Evolutionary conservation across 1,284 basidiomycete species (phyloP).

Genomic region (Anthracocystis walkeri): DNA sequence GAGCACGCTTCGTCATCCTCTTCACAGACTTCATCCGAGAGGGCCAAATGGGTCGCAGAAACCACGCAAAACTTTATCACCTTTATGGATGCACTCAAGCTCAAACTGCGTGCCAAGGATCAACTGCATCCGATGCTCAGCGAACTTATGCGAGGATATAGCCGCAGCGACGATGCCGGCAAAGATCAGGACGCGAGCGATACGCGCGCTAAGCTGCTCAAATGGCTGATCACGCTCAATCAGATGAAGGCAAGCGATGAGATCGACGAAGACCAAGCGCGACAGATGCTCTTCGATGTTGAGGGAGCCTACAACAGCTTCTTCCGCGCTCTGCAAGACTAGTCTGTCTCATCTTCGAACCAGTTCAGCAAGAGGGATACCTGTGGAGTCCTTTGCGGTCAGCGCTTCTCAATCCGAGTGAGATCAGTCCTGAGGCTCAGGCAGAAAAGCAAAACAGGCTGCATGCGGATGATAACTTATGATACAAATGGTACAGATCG

Average conservation of each 20-base stretch:
- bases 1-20: conserved; percentile 79
- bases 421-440: not conserved
- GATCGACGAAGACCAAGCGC: conserved; percentile 91
- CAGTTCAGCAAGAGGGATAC: too few species aligned
- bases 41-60: conserved; percentile 97
- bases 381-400: not conserved
- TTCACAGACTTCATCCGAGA: conserved; percentile 76
- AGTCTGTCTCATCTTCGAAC: not conserved
- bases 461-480: conserved; percentile 7
- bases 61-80: conserved; percentile 96
- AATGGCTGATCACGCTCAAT: conserved; percentile 96
- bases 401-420: not conserved
- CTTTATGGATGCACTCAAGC: conserved; percentile 96
- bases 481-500: conserved; percentile 11
- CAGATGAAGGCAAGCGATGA: conserved; percentile 97
- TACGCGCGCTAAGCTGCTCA: conserved; percentile 89
- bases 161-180: conserved; percentile 50
- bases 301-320: conserved; percentile 97
- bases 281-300: conserved; percentile 96
- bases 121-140: conserved; percentile 94
- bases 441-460: not conserved
- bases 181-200: conserved; percentile 94
- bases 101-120: conserved; percentile 92
- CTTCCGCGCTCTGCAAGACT: conserved; percentile 80
- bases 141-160: conserved; percentile 84